phyloP scores from a whole-genome alignment of 805 yeast genomes.

The Metschnikowia lunata region DNA sequence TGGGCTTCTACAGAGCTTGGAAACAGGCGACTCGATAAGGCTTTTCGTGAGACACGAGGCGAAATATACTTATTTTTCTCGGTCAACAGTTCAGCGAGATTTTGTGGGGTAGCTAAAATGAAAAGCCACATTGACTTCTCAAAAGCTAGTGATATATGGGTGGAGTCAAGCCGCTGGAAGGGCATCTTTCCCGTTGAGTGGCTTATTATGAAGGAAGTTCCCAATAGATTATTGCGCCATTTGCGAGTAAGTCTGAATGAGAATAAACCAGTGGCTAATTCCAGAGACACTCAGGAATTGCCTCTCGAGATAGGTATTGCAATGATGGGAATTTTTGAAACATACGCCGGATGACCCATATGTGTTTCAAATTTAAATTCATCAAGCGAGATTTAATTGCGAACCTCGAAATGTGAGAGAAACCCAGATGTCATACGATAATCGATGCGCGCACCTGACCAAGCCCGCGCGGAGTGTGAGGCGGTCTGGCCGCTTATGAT shows the following conservation, averaged over 20 bases:
- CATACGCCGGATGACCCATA: background rate
- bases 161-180: slow-evolving; percentile 45
- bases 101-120: slow-evolving; percentile 52
- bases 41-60: slow-evolving; percentile 28
- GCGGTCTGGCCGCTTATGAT: too few relatives aligned
- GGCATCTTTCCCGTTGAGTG: slow-evolving; percentile 53
- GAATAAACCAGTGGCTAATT: slow-evolving; percentile 49
- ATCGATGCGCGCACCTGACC: too few relatives aligned
- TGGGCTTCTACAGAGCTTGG: slow-evolving; percentile 63
- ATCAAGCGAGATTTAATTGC: too few relatives aligned
- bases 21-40: slow-evolving; percentile 46
- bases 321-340: slow-evolving; percentile 42
- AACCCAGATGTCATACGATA: too few relatives aligned
- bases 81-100: slow-evolving; percentile 45
- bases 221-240: slow-evolving; percentile 44
- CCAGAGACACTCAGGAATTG: slow-evolving; percentile 59
- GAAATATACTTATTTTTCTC: slow-evolving; percentile 51
- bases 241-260: slow-evolving; percentile 44
- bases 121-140: slow-evolving; percentile 31
- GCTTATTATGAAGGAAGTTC: slow-evolving; percentile 48
- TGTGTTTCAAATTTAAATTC: too few relatives aligned
- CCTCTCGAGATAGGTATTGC: slow-evolving; percentile 45
- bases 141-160: slow-evolving; percentile 43
- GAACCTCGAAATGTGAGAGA: too few relatives aligned
- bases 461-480: too few relatives aligned